These are phyloP conservation scores for Candida pini DNA, from an alignment of 805 yeast species.

Conservation along the genomic window DNA sequence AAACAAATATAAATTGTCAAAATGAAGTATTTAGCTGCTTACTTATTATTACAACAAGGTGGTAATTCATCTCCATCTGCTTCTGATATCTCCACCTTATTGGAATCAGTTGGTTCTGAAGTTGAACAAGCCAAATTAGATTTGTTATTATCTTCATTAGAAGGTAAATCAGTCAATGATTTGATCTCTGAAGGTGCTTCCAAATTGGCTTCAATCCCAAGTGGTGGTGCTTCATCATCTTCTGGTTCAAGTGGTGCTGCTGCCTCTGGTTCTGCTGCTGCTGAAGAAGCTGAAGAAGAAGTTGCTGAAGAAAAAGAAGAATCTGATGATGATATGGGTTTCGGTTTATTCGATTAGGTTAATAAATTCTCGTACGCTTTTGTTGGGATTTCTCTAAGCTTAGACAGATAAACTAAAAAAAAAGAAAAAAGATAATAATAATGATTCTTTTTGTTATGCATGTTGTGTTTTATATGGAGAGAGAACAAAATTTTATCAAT, in stretches of 20 bases:
- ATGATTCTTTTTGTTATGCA: too few species aligned
- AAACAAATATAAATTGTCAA: slow-evolving; percentile 7
- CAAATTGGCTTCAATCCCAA: slow-evolving; percentile 95
- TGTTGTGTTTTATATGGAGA: too few species aligned
- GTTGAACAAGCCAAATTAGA: slow-evolving; percentile 85
- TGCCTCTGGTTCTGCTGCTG: slow-evolving; percentile 66
- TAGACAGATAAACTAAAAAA: too few species aligned
- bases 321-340: slow-evolving; percentile 81
- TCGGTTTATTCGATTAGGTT: slow-evolving; percentile 35
- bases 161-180: slow-evolving; percentile 88
- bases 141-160: slow-evolving; percentile 74
- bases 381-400: too few species aligned
- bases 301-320: slow-evolving; percentile 58
- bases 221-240: slow-evolving; percentile 96
- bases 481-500: too few species aligned
- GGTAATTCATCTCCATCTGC: slow-evolving; percentile 95
- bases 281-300: slow-evolving; percentile 64
- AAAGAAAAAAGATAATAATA: neutral
- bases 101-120: slow-evolving; percentile 94
- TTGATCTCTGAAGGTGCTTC: slow-evolving; percentile 91
- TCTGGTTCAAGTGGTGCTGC: slow-evolving; percentile 66
- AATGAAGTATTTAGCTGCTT: slow-evolving; percentile 99
- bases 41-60: slow-evolving; percentile 95
- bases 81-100: slow-evolving; percentile 79
- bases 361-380: too few species aligned